phyloP scores from a whole-genome alignment of 1,284 basidiomycete genomes.

The Austroboletus novae-zelandiae region DNA sequence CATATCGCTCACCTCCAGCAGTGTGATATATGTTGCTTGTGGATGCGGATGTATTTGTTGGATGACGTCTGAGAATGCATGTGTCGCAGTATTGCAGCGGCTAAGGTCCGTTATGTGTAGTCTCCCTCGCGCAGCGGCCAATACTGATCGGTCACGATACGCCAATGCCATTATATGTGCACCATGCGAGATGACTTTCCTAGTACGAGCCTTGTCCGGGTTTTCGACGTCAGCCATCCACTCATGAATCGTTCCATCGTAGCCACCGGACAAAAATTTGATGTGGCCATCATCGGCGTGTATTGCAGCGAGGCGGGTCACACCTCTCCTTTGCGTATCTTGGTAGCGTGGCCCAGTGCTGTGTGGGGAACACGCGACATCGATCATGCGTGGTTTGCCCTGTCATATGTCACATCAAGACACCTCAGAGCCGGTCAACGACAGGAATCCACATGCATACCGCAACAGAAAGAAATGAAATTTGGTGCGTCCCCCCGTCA shows the following conservation, averaged over 20 bases:
- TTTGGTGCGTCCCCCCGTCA: conserved; percentile 38
- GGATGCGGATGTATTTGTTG: conserved; percentile 48
- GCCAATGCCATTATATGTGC: conserved; percentile 36
- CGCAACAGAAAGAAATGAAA: conserved; percentile 39
- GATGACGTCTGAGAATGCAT: conserved; percentile 39
- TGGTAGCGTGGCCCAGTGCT: conserved; percentile 28
- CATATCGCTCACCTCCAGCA: conserved; percentile 44
- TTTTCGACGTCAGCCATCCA: conserved; percentile 35
- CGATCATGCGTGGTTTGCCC: conserved; percentile 30
- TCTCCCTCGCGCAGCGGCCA: conserved; percentile 34
- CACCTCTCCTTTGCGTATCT: conserved; percentile 31
- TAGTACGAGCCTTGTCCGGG: conserved; percentile 22
- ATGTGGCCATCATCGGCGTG: conserved; percentile 28
- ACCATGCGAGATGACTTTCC: conserved; percentile 30
- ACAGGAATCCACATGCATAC: conserved; percentile 30
- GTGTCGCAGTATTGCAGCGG: conserved; percentile 24
- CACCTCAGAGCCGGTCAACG: conserved; percentile 16
- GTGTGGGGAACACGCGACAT: conserved; percentile 29
- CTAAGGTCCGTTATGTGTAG: conserved; percentile 36
- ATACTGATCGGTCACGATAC: conserved; percentile 34
- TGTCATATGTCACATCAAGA: conserved; percentile 17
- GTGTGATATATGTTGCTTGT: conserved; percentile 39
- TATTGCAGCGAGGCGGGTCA: conserved; percentile 39
- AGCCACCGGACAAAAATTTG: conserved; percentile 44
- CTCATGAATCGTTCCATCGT: conserved; percentile 40